These are phyloP conservation scores for Gentiana macrophylla DNA, from an alignment of 257 asterid genomes.

Conservation along the genomic window DNA sequence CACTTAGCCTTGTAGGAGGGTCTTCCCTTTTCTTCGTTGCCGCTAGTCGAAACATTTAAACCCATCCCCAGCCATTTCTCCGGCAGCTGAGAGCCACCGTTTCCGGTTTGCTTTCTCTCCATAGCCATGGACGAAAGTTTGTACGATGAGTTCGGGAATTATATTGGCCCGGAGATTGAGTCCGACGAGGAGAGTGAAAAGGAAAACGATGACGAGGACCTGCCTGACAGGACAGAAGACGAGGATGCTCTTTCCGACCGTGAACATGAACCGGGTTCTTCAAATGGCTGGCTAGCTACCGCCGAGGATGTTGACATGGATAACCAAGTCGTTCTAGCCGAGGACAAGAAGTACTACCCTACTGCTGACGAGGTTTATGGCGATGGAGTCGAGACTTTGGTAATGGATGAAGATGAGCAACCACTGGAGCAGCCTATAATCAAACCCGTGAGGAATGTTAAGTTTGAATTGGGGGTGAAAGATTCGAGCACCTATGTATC, in stretches of 20 bases:
- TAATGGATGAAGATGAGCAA: constrained; percentile 96
- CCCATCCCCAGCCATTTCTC: too few relatives aligned
- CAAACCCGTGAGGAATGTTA: constrained; percentile 73
- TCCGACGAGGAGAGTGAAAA: constrained; percentile 85
- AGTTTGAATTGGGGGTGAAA: constrained; percentile 92
- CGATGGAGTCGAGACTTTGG: constrained; percentile 91
- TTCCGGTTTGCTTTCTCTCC: too few relatives aligned
- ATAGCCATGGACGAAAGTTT: constrained; percentile 74
- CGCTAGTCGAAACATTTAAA: too few relatives aligned
- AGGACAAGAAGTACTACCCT: constrained; percentile 92
- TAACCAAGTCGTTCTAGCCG: constrained; percentile 78
- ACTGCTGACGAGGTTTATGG: constrained; percentile 99
- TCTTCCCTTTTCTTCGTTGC: too few relatives aligned
- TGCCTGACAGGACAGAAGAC: constrained; percentile 55
- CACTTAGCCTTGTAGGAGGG: too few relatives aligned
- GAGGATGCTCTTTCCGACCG: constrained; percentile 57
- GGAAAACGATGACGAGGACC: constrained; percentile 80
- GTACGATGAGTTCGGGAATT: constrained; percentile 95
- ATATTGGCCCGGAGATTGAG: constrained; percentile 93
- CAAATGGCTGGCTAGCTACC: constrained; percentile 78
- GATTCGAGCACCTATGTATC: constrained; percentile 88
- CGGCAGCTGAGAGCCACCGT: too few relatives aligned
- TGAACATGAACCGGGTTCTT: constrained; percentile 60
- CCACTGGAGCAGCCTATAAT: constrained; percentile 84
- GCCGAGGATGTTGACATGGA: constrained; percentile 84